Evolutionary conservation across 305 asterid genomes (phyloP), one percentile per base, ranked within the genome.

Genomic region (Ruellia speciosa): DNA sequence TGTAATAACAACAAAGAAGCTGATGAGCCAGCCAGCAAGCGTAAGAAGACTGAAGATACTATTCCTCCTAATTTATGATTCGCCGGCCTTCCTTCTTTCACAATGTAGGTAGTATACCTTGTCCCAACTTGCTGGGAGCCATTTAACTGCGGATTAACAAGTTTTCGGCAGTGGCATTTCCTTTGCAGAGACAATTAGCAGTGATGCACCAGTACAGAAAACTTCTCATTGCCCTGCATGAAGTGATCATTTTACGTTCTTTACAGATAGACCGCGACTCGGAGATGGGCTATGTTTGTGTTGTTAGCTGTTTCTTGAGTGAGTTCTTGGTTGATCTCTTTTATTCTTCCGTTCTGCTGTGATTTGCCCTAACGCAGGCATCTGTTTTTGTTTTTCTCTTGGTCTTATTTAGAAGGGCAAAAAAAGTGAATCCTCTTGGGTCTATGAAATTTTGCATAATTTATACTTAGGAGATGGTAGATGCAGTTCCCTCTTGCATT

Each of bases 11-110:
- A 74, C 0, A 75, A 74, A 46, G 72, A 82, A 52, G 85, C 59
- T 8, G 67, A 62, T 3, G 87, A 84, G 79, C 84, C 88, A 39
- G 76, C 78, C 40, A 77, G 73, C 72, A 92, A 92, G 87, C 99
- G 97, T 75, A 86, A 72, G 82, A 92, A 78, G 95, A 73, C 75
- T 0, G 94, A 86, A 69, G 94, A 79, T 55, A 63, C 68, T 35
- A 7, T 72, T 60, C 68, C 81, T 71, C 68, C 81, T 71, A 76
- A 68, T 75, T 77, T 78, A 64, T 86, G 77, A 75, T 72, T 47
- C 39, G 17, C 33, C 16, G 14, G 63, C 50, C 31, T 28, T 50
- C 48, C 65, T 46, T 51, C 51, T 47, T 63, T 54, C 49, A 31
- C 41, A 37, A 24, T 37, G 41, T 37, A 20, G 10, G 35, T 43